These are phyloP conservation scores for Lecanicillium sp. DNA, from an alignment of 2,329 filamentous ascomycete species.

Conservation along the genomic window DNA sequence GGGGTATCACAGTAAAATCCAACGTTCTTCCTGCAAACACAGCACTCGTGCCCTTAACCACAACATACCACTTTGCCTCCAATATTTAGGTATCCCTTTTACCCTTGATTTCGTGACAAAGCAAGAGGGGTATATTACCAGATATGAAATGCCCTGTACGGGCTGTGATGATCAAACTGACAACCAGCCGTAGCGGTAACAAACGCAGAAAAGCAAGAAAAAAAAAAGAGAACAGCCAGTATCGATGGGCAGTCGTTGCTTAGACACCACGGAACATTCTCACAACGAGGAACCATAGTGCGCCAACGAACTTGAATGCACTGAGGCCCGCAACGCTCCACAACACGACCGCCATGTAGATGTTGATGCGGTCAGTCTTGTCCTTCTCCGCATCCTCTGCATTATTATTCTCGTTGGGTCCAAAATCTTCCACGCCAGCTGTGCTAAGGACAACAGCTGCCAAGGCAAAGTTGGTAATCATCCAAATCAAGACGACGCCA, in stretches of 20 bases:
- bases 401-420: constrained; percentile 21
- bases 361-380: constrained; percentile 53
- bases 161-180: too few relatives aligned
- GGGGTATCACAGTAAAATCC: too few relatives aligned
- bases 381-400: constrained; percentile 24
- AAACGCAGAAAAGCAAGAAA: background rate
- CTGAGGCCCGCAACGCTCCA: constrained; percentile 84
- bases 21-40: too few relatives aligned
- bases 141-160: too few relatives aligned
- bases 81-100: too few relatives aligned
- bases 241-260: background rate
- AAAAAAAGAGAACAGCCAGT: background rate
- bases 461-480: constrained; percentile 90
- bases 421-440: constrained; percentile 68
- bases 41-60: too few relatives aligned
- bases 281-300: constrained; percentile 86
- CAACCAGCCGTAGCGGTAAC: too few relatives aligned
- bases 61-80: too few relatives aligned
- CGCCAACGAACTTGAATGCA: constrained; percentile 79
- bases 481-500: constrained; percentile 88
- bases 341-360: constrained; percentile 81
- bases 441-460: constrained; percentile 79
- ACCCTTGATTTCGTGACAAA: too few relatives aligned
- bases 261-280: constrained; percentile 72
- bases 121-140: too few relatives aligned